Conservation (phyloP, 2,329 filamentous ascomycete genomes). For the Aspergillus vadensis region DNA sequence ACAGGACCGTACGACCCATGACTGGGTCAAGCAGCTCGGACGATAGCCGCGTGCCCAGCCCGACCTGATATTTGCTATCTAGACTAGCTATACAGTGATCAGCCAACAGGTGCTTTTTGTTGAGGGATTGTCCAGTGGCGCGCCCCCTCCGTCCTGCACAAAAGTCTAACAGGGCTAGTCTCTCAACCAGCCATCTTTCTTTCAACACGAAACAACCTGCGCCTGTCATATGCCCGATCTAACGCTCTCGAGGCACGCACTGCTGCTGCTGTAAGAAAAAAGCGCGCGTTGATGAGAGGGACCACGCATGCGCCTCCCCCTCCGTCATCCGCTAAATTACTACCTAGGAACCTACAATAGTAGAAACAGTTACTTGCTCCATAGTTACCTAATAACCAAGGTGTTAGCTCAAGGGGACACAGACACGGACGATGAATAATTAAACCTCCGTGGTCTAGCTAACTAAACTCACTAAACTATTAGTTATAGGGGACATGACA, state of each 20-base stretch:
- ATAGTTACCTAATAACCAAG: no score
- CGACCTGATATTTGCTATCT: neutral
- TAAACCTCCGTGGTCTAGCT: neutral
- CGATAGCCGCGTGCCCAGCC: conserved; percentile 13
- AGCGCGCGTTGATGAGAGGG: neutral
- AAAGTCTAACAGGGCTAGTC: neutral
- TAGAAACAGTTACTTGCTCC: no score
- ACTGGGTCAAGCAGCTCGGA: conserved; percentile 8
- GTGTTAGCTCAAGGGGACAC: neutral
- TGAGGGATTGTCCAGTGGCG: neutral
- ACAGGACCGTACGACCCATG: neutral
- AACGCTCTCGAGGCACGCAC: neutral
- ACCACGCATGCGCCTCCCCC: neutral
- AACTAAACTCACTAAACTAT: no score
- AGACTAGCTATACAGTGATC: conserved; percentile 6
- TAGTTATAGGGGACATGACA: neutral
- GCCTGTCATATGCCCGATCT: conserved; percentile 3
- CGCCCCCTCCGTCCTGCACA: neutral
- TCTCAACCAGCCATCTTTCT: neutral
- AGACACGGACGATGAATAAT: neutral
- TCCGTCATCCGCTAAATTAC: no score
- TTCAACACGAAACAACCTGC: neutral
- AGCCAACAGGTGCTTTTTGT: conserved; percentile 12
- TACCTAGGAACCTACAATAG: no score
- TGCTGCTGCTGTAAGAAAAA: no score